Evolutionary conservation across 176 grass and related monocot species (phyloP).

Genomic region (Olyra latifolia): DNA sequence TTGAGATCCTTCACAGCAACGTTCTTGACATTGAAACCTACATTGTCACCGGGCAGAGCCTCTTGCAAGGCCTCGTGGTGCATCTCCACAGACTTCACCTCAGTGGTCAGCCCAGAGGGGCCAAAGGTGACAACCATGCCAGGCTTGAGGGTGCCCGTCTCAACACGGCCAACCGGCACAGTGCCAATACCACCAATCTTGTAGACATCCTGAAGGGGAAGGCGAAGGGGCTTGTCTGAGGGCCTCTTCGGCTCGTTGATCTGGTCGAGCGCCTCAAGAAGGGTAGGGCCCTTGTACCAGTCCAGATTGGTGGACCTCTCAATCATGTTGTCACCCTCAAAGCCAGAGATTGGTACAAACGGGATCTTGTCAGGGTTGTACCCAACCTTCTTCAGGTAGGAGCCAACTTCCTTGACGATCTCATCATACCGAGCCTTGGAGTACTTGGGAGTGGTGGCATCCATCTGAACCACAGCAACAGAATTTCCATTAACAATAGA

Average conservation of each 20-base stretch:
- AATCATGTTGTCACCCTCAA: slow-evolving; percentile 89
- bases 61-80: slow-evolving; percentile 68
- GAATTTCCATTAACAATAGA: neutral
- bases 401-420: slow-evolving; percentile 72
- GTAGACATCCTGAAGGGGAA: slow-evolving; percentile 80
- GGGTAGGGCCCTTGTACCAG: slow-evolving; percentile 90
- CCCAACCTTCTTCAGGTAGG: slow-evolving; percentile 79
- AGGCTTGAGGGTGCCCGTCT: slow-evolving; percentile 61
- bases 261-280: slow-evolving; percentile 67
- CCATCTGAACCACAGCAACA: slow-evolving; percentile 44
- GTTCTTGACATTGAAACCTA: slow-evolving; percentile 79
- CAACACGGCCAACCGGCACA: slow-evolving; percentile 70
- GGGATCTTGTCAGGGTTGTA: slow-evolving; percentile 84
- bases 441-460: slow-evolving; percentile 79
- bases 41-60: slow-evolving; percentile 69
- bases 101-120: slow-evolving; percentile 69
- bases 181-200: slow-evolving; percentile 84
- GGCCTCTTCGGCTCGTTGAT: slow-evolving; percentile 75
- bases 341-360: slow-evolving; percentile 78
- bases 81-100: slow-evolving; percentile 88
- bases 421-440: slow-evolving; percentile 73
- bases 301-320: slow-evolving; percentile 75
- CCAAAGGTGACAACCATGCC: slow-evolving; percentile 72
- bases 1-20: slow-evolving; percentile 75
- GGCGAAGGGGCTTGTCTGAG: slow-evolving; percentile 81